Evolutionary conservation across 140 eudicot genomes (phyloP), one percentile per base, ranked within the genome.

Genomic region (Anethum foeniculum): DNA sequence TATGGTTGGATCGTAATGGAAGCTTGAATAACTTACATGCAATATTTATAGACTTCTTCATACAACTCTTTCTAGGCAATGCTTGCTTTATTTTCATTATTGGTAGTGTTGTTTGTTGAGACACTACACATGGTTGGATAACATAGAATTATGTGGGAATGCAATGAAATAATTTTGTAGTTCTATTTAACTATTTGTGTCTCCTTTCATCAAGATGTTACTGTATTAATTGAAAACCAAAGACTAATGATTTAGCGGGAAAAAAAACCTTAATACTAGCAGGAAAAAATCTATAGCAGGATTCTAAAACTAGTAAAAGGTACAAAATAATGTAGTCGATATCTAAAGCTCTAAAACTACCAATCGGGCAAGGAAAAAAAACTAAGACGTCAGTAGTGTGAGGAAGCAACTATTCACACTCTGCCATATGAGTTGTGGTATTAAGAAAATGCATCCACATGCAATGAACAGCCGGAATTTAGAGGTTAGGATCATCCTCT

Each of bases 401-500:
- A 65, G 47, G 74, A 75, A 71, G 72, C 43, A 49, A 80, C 44
- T 34, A 80, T 38, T 27, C 65, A 69, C 25, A 47, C 52, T 7
- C 54, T 41, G 71, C 51, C 27, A 44, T 38, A 28, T 77, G 9
- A 65, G 41, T 54, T n/a, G 67, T 36, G 21, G 68, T 32, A 74
- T 75, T 72, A 74, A 81, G 80, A 56, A 56, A 76, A 58, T 62
- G 65, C 52, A 58, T 46, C 28, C 12, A 7, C 38, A 15, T 68
- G 74, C 44, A 68, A 65, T 34, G 12, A 68, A 32, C 1, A 30
- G 10, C 38, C 14, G 38, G 43, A 67, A 56, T 1, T 21, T 11
- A 18, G n/a, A 34, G 56, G 18, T 13, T 27, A 3, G 44, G 41
- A 21, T 23, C 54, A 49, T 75, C 15, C 36, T 44, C 36, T 44